phyloP scores from a whole-genome alignment of 371 early-diverging fungal species.

The Mucor lusitanicus region DNA sequence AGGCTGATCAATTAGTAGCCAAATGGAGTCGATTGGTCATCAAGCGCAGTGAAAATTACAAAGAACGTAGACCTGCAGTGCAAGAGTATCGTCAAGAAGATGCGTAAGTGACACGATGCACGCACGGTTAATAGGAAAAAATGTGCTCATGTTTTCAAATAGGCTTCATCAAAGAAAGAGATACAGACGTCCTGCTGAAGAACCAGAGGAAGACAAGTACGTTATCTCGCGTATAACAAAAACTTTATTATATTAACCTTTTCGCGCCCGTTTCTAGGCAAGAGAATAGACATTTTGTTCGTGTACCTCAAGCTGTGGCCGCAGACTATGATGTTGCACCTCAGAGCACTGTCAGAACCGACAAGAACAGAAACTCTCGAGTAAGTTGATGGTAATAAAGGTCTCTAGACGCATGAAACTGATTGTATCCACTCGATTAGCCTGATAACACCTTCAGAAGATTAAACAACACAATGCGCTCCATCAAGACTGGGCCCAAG shows the following conservation, averaged over 20 bases:
- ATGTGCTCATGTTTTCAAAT: neutral
- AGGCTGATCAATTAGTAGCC: constrained; percentile 80
- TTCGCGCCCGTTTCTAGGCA: neutral
- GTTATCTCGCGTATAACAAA: constrained; percentile 5
- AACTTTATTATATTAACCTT: neutral
- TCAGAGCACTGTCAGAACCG: constrained; percentile 41
- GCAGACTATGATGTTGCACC: constrained; percentile 56
- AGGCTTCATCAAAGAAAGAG: constrained; percentile 35
- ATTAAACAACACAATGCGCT: constrained; percentile 42
- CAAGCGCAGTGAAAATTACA: constrained; percentile 77
- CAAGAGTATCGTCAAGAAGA: constrained; percentile 46
- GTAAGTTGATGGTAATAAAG: constrained; percentile 9
- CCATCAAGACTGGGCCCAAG: constrained; percentile 43
- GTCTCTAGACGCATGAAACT: neutral
- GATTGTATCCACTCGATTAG: constrained; percentile 2
- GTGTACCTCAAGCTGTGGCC: constrained; percentile 50
- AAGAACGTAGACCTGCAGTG: constrained; percentile 56
- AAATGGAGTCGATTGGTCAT: constrained; percentile 91
- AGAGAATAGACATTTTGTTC: constrained; percentile 32
- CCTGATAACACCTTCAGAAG: constrained; percentile 37
- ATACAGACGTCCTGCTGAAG: constrained; percentile 26
- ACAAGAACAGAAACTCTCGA: constrained; percentile 26
- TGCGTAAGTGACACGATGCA: constrained; percentile 23
- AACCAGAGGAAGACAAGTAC: constrained; percentile 33
- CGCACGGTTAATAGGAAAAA: neutral